Evolutionary conservation across 768 basidiomycete species (phyloP), one percentile per base, ranked within the genome.

Genomic region (Mycena maculata): DNA sequence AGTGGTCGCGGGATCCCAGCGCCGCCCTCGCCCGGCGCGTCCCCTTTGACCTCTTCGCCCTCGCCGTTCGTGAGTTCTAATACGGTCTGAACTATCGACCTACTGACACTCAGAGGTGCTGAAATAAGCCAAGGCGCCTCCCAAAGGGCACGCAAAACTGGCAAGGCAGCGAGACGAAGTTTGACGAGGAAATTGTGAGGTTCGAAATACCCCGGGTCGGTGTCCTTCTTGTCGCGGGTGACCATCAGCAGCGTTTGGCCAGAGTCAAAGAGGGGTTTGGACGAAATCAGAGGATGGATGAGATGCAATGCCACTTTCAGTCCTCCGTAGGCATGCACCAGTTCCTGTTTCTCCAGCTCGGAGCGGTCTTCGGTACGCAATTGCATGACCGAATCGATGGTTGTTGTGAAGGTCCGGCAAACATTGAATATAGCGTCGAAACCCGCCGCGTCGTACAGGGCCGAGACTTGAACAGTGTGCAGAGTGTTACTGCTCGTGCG

Each of bases 101-200:
- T 90, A 76, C 88, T 90, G 62, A 96, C 84, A 58, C 87, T 86
- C 20, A 93, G 80, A 5, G 95, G 95, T 0, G 92, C 88, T 5
- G 87, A 84, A 27, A 88, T 81, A 0, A 99, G 83, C 96, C 97
- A 98, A 1, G 86, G 74, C 4, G 95, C 87, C 61, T 90, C 85
- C 98, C 98, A 99, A 22, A 96, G 82, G 9, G 83, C 83, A 30
- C 80, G 83, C 16, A 94, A 72, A 15, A 92, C 75, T 0, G 95
- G 93, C 23, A 95, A 79, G 23, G 90, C 83, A 2, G 87, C 84
- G 30, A 89, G 78, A 39, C 98, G 90, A 65, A 97, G 82, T 65
- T 85, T 88, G 70, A 99, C 90, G 55, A 99, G 86, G 77, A 98
- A 93, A 74, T 93, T 92, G 74, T 92, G 89, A 0, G 94, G 87